These are phyloP conservation scores for Cytospora schulzeri DNA, from an alignment of 2,329 filamentous ascomycete species.

Conservation along the genomic window DNA sequence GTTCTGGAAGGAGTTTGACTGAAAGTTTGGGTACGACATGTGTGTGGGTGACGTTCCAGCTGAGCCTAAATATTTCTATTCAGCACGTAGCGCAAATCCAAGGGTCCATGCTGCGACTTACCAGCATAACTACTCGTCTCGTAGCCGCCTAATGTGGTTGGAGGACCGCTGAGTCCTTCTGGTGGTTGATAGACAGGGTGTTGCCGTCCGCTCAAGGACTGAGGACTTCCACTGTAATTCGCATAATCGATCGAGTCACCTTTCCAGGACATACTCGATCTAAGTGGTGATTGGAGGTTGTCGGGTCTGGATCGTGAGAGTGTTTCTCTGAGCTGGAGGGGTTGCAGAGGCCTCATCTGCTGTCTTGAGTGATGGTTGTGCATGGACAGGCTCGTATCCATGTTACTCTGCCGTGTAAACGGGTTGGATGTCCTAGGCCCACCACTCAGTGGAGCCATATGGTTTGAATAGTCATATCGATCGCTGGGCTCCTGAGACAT, in stretches of 20 bases:
- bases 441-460: constrained; percentile 51
- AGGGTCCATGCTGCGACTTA: constrained; percentile 37
- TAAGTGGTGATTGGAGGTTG: constrained; percentile 59
- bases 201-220: constrained; percentile 47
- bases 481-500: constrained; percentile 58
- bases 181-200: constrained; percentile 51
- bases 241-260: constrained; percentile 61
- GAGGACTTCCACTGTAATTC: constrained; percentile 52
- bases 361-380: constrained; percentile 48
- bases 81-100: background rate
- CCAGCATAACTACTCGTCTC: constrained; percentile 56
- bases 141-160: constrained; percentile 49
- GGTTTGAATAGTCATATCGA: constrained; percentile 55
- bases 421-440: constrained; percentile 54
- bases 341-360: constrained; percentile 55
- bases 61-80: constrained; percentile 41
- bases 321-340: constrained; percentile 60
- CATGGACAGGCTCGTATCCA: constrained; percentile 50
- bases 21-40: constrained; percentile 52
- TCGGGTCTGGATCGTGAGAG: constrained; percentile 60
- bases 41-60: constrained; percentile 53
- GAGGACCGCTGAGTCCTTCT: constrained; percentile 47
- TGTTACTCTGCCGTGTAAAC: constrained; percentile 52
- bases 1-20: constrained; percentile 44
- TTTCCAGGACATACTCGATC: constrained; percentile 66